Evolutionary conservation across 1,139 yeast species (phyloP).

Genomic region (Meyerozyma guilliermondii): DNA sequence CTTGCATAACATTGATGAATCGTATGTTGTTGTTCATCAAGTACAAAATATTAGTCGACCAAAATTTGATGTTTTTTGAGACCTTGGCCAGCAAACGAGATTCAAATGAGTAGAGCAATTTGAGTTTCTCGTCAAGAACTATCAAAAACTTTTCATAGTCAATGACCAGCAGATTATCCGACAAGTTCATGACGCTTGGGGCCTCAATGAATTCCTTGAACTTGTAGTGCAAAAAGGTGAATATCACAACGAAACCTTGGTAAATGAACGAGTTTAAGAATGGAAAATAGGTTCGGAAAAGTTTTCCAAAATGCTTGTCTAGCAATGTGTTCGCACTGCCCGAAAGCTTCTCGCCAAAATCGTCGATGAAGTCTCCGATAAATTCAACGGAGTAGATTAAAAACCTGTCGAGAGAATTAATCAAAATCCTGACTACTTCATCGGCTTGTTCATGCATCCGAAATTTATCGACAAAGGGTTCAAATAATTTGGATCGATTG

Average conservation of each 20-base stretch:
- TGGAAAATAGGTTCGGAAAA: slow-evolving; percentile 36
- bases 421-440: slow-evolving; percentile 25
- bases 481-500: slow-evolving; percentile 48
- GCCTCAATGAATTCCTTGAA: slow-evolving; percentile 27
- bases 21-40: slow-evolving; percentile 29
- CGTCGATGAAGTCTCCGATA: slow-evolving; percentile 17
- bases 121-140: slow-evolving; percentile 21
- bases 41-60: slow-evolving; percentile 34
- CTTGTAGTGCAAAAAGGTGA: slow-evolving; percentile 43
- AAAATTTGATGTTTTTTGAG: slow-evolving; percentile 21
- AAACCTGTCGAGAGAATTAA: slow-evolving; percentile 35
- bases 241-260: slow-evolving; percentile 49
- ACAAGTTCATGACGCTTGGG: slow-evolving; percentile 10
- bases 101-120: slow-evolving; percentile 22
- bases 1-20: slow-evolving; percentile 24
- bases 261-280: slow-evolving; percentile 45
- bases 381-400: slow-evolving; percentile 29
- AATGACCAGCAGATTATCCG: slow-evolving; percentile 1
- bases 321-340: neutral
- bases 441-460: slow-evolving; percentile 24
- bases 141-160: slow-evolving; percentile 19
- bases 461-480: slow-evolving; percentile 44
- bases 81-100: slow-evolving; percentile 15
- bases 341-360: slow-evolving; percentile 15
- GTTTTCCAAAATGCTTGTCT: slow-evolving; percentile 21